Evolutionary conservation across 352 stramenopile genomes (phyloP).

Genomic region (Phytophthora aleatoria): DNA sequence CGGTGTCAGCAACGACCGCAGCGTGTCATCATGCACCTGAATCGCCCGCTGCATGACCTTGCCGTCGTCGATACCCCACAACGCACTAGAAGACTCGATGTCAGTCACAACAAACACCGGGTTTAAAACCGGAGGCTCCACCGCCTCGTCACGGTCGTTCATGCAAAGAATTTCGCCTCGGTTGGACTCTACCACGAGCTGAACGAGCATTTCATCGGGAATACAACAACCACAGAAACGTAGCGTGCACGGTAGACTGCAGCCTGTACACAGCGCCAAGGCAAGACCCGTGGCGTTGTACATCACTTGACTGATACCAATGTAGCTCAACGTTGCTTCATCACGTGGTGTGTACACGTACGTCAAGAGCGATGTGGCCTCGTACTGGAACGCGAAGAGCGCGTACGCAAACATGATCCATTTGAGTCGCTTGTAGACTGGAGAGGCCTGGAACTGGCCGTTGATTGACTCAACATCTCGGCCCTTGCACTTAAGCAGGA

Average conservation of each 20-base stretch:
- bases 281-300: constrained; percentile 46
- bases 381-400: constrained; percentile 58
- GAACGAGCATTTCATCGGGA: constrained; percentile 49
- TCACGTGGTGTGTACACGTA: constrained; percentile 37
- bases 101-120: constrained; percentile 71
- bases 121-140: constrained; percentile 33
- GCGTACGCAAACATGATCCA: constrained; percentile 58
- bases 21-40: constrained; percentile 49
- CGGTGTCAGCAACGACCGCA: constrained; percentile 43
- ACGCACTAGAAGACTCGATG: constrained; percentile 65
- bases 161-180: constrained; percentile 20
- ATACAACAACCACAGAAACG: constrained; percentile 49
- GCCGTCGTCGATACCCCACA: constrained; percentile 57
- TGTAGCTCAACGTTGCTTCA: constrained; percentile 36
- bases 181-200: constrained; percentile 45
- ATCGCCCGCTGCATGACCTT: constrained; percentile 52
- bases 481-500: constrained; percentile 48
- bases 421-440: constrained; percentile 61
- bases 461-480: constrained; percentile 62
- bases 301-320: constrained; percentile 44
- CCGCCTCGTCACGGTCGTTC: constrained; percentile 12
- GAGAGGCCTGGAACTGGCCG: constrained; percentile 53
- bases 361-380: constrained; percentile 50
- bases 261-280: constrained; percentile 49
- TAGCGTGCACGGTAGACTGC: constrained; percentile 55